Percentiles rank a stretch among this genome's conserved stretches.
Conservation (phyloP, 805 yeast genomes). For the Candida piceae region DNA sequence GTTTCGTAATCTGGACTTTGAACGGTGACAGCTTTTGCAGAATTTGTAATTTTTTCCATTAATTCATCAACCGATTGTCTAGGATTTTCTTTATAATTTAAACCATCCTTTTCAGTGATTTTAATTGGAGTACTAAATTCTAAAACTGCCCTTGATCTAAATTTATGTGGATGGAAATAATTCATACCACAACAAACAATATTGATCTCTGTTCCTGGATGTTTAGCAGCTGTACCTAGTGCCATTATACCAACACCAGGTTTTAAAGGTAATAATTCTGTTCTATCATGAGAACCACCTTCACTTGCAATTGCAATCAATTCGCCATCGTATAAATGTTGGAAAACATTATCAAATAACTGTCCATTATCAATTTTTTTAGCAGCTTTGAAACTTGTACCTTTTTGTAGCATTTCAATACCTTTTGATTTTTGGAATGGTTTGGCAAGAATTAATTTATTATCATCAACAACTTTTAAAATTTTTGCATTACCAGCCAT, state of each 20-base stretch:
- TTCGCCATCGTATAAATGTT: slow-evolving; percentile 64
- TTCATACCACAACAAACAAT: slow-evolving; percentile 97
- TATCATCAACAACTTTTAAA: slow-evolving; percentile 62
- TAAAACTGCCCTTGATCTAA: slow-evolving; percentile 90
- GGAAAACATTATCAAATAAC: slow-evolving; percentile 78
- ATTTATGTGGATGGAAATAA: slow-evolving; percentile 92
- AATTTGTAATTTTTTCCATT: slow-evolving; percentile 59
- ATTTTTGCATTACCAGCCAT: slow-evolving; percentile 73
- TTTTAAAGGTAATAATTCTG: slow-evolving; percentile 84
- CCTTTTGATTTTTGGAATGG: slow-evolving; percentile 59
- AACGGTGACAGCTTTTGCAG: slow-evolving; percentile 77
- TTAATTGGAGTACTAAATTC: slow-evolving; percentile 88
- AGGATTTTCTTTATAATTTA: slow-evolving; percentile 57
- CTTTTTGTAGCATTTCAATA: slow-evolving; percentile 40
- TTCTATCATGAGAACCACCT: slow-evolving; percentile 98
- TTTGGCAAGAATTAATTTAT: slow-evolving; percentile 58
- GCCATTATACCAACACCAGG: slow-evolving; percentile 99
- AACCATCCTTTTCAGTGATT: slow-evolving; percentile 55
- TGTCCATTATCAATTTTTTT: slow-evolving; percentile 75
- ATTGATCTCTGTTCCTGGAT: slow-evolving; percentile 63
- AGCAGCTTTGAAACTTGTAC: slow-evolving; percentile 63
- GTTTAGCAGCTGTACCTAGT: slow-evolving; percentile 75
- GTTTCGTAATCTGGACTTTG: slow-evolving; percentile 86
- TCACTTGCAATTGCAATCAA: slow-evolving; percentile 94
- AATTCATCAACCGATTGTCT: slow-evolving; percentile 67